These are phyloP conservation scores for Heracleum sosnowskyi DNA, from an alignment of 129 eudicot genomes.

Conservation along the genomic window DNA sequence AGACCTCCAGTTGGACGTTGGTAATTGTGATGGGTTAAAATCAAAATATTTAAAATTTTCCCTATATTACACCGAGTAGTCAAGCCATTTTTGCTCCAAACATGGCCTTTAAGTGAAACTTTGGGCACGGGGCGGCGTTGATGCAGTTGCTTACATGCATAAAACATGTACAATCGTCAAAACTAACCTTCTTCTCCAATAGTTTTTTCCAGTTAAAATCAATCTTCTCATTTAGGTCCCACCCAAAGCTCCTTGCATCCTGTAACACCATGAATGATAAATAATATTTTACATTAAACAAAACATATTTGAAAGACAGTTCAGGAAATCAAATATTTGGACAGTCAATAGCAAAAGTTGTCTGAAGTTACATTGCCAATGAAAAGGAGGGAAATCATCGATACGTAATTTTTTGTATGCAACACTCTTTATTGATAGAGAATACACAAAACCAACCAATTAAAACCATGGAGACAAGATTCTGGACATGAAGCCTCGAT, in stretches of 20 bases:
- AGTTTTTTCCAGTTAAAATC: constrained; percentile 98
- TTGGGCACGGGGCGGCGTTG: too few relatives aligned
- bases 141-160: background rate
- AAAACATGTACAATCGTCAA: background rate
- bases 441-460: background rate
- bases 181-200: constrained; percentile 80
- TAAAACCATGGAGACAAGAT: background rate
- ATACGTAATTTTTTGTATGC: background rate
- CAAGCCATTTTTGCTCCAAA: background rate
- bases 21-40: too few relatives aligned
- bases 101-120: background rate
- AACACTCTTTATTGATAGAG: background rate
- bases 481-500: background rate
- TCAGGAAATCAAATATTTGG: background rate
- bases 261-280: constrained; percentile 22
- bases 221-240: constrained; percentile 85
- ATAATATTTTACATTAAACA: background rate
- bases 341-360: background rate
- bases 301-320: background rate
- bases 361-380: constrained; percentile 3
- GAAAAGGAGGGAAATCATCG: background rate
- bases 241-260: constrained; percentile 88
- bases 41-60: too few relatives aligned
- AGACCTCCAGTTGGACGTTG: background rate
- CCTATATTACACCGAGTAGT: too few relatives aligned